Base-by-base conservation (phyloP, 2,329 filamentous ascomycete species). In the Arachnomyces sp. region DNA sequence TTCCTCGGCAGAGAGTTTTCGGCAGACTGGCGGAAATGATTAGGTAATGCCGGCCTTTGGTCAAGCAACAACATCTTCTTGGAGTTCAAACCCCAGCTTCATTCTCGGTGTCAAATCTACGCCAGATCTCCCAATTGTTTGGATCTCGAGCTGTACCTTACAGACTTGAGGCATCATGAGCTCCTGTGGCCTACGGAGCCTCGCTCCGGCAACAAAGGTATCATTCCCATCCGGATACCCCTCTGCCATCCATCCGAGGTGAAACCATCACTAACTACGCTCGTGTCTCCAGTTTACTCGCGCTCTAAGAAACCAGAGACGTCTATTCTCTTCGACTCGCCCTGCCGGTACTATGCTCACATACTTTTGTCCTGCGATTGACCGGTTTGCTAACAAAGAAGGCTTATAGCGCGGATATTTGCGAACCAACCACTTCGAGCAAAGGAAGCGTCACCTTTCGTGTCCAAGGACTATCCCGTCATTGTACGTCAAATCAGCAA, bases 391-490 rank as follows among this genome's bases (percentile, higher is more conserved):
- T 33, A 14, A 29, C 28, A 21, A 37, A 30, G 40, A 32, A 12
- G n/a, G 32, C 25, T 15, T 9, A 17, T 55, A 88, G 86, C 87
- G 59, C 82, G 84, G 65, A 86, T 96, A 63, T 85, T 94, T 64
- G 81, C 84, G 56, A 90, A 84, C 67, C 78, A 81, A 54, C 86
- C 86, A 52, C 75, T 96, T 51, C 82, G 88, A 65, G 92, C 90
- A 43, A 95, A 93, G 74, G 89, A 95, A 73, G 89, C 89, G 25
- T 86, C 86, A 48, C 82, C 86, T 35, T 86, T 86, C 61, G 77
- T 95, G 56, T 85, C 82, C 67, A 82, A 75, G 67, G 92, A 95
- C 69, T 96, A 98, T 67, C 85, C 88, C 37, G 86, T 98, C 56
- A 89, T 98, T 66, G 84, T 86, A 78, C 67, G 83, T 75, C 52